Evolutionary conservation across 2,329 filamentous ascomycete genomes (phyloP), one percentile per base, ranked within the genome.

Genomic region (Cytospora paraplurivora): DNA sequence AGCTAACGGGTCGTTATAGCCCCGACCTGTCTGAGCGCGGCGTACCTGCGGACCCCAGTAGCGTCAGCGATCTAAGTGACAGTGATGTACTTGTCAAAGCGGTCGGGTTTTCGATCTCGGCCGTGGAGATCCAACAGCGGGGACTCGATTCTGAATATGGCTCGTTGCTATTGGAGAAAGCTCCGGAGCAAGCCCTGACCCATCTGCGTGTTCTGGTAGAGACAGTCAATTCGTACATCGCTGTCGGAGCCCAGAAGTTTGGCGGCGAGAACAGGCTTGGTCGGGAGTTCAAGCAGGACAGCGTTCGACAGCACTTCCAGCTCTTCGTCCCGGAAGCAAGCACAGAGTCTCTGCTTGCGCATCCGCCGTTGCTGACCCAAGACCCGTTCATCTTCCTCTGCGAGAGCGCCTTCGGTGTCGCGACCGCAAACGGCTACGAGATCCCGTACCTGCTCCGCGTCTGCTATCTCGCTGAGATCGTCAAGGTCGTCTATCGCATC

Each of bases 111-210:
- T 94, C 93, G 0, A 93, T 99, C 64, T 89, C 93, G 10, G 88
- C 93, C 0, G 88, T 91, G 4, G 95, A 99, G 76, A 97, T 98
- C 68, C 89, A 93, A 67, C 93, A 97, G 74, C 89, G 95, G 69
- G 95, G 95, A 7, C 81, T 92, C 4, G 90, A 92, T 69, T 87
- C 88, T 27, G 85, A 90, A 67, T 84, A 85, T 54, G 89, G 91
- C 60, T 82, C 87, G 74, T 94, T 90, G 6, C 78, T 98, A 53
- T 76, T 98, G 21, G 90, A 94, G 68, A 93, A 89, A 71, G 89
- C 98, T 58, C 89, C 95, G 0, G 90, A 94, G 62, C 88, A 96
- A 73, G 84, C 86, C 1, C 79, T 99, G 65, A 95, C 91, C 1
- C 93, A 98, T 73, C 81, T 99, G 34, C 90, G 93, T 56, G 88